These are phyloP conservation scores for Verticillium zaregamsianum DNA, from an alignment of 2,329 filamentous ascomycete genomes.

Conservation along the genomic window DNA sequence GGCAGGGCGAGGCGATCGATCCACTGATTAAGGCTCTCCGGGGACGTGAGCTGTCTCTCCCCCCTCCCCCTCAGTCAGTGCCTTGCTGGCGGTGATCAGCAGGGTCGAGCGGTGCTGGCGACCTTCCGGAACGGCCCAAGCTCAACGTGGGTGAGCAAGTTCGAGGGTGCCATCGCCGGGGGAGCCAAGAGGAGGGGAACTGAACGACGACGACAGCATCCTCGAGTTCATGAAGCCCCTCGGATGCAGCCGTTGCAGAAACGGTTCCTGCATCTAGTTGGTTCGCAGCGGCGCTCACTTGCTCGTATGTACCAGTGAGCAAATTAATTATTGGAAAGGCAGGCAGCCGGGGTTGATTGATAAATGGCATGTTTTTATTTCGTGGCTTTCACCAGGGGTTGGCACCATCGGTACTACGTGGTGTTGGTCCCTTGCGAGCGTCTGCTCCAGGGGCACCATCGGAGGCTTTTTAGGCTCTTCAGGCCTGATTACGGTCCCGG, in stretches of 20 bases:
- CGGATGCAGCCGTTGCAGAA: background rate
- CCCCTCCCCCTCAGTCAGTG: background rate
- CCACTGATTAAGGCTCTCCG: background rate
- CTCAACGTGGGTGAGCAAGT: background rate
- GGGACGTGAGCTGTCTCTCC: background rate
- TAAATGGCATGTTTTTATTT: background rate
- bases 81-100: background rate
- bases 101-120: background rate
- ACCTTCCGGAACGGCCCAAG: slow-evolving; percentile 1
- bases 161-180: background rate
- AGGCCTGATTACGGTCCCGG: background rate
- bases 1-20: background rate
- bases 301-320: too few species aligned
- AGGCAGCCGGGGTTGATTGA: background rate
- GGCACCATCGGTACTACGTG: background rate
- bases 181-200: background rate
- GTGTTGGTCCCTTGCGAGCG: background rate
- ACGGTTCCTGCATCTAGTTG: background rate
- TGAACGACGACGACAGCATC: background rate
- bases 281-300: background rate
- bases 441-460: background rate
- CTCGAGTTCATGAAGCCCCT: background rate
- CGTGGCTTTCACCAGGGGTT: background rate
- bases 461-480: background rate
- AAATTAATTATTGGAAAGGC: background rate